Evolutionary conservation across 2,329 filamentous ascomycete species (phyloP).

Genomic region (Clonostachys sp.): DNA sequence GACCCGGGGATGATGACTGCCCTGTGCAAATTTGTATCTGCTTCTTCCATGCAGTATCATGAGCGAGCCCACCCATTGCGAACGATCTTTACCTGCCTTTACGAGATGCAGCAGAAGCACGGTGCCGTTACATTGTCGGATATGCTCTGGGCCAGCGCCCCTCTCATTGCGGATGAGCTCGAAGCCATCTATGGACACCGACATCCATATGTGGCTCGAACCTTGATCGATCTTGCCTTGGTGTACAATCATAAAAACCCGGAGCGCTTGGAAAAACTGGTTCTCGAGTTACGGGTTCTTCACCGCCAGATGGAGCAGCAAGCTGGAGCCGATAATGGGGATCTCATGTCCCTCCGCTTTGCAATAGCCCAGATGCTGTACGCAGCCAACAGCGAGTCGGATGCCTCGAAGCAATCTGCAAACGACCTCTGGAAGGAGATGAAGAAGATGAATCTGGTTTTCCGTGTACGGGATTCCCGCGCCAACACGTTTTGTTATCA

Average conservation of each 20-base stretch:
- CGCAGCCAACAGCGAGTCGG: slow-evolving; percentile 22
- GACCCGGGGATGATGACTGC: slow-evolving; percentile 39
- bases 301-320: slow-evolving; percentile 27
- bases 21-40: slow-evolving; percentile 37
- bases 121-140: slow-evolving; percentile 35
- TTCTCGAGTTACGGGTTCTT: slow-evolving; percentile 26
- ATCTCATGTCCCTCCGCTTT: slow-evolving; percentile 32
- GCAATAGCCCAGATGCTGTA: slow-evolving; percentile 33
- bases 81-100: slow-evolving; percentile 34
- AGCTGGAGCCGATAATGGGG: slow-evolving; percentile 21
- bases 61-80: slow-evolving; percentile 36
- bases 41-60: slow-evolving; percentile 33
- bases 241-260: slow-evolving; percentile 29
- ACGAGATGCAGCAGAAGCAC: slow-evolving; percentile 39
- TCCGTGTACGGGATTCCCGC: slow-evolving; percentile 26
- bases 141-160: slow-evolving; percentile 32
- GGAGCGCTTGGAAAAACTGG: slow-evolving; percentile 28
- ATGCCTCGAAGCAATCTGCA: slow-evolving; percentile 25
- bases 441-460: slow-evolving; percentile 25
- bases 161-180: slow-evolving; percentile 35
- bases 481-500: slow-evolving; percentile 36
- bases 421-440: slow-evolving; percentile 30
- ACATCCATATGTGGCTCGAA: slow-evolving; percentile 35
- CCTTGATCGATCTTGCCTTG: slow-evolving; percentile 33
- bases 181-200: slow-evolving; percentile 36